Percentiles rank a stretch among this genome's conserved stretches.
Evolutionary conservation across 2,329 filamentous ascomycete species (phyloP).

Genomic region (Pestalotiopsis sp.): DNA sequence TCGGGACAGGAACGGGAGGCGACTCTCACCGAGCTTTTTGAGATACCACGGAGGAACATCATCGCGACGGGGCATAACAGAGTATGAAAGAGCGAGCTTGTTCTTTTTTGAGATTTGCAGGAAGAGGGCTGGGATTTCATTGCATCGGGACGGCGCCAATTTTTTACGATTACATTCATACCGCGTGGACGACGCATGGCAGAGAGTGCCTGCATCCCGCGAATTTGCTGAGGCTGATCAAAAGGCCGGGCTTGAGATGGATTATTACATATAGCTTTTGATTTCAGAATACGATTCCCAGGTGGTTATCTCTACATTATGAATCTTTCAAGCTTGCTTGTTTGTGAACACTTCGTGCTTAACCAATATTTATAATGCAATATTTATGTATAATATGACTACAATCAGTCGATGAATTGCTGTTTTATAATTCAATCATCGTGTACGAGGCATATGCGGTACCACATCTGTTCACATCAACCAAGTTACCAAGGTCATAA

Average conservation of each 20-base stretch:
- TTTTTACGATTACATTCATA: too few relatives aligned
- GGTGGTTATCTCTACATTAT: background rate
- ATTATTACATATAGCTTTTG: background rate
- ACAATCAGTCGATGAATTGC: too few relatives aligned
- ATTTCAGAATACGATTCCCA: background rate
- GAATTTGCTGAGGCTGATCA: background rate
- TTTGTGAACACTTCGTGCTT: background rate
- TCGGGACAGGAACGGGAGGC: background rate
- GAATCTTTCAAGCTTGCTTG: background rate
- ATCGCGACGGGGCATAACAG: background rate
- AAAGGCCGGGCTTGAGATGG: background rate
- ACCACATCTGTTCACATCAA: too few relatives aligned
- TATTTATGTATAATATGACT: too few relatives aligned
- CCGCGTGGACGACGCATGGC: background rate
- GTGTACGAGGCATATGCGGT: too few relatives aligned
- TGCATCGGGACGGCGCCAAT: background rate
- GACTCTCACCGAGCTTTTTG: slow-evolving; percentile 3
- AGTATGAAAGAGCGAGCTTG: background rate
- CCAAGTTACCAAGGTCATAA: too few relatives aligned
- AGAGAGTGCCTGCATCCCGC: background rate
- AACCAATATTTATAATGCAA: too few relatives aligned
- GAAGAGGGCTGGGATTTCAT: background rate
- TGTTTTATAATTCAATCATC: too few relatives aligned
- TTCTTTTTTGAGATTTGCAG: background rate
- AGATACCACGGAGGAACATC: slow-evolving; percentile 1